A percentile compares a stretch with the other conserved stretches of the same genome.
Evolutionary conservation across 2,329 filamentous ascomycete species (phyloP).

Genomic region (Sporothrix variecibatus): DNA sequence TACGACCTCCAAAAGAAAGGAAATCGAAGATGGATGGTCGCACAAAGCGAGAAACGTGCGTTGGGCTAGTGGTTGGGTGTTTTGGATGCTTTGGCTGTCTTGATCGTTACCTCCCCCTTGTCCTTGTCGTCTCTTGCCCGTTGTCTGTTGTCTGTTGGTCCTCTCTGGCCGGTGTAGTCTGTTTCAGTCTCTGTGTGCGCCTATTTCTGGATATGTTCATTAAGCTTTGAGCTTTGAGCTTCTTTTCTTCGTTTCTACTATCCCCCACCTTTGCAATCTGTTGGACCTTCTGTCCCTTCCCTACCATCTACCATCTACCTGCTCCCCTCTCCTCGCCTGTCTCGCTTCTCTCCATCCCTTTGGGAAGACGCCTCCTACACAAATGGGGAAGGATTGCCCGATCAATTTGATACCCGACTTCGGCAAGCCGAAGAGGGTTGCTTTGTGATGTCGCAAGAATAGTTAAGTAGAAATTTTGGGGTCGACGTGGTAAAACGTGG

Average conservation of each 20-base stretch:
- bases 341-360: background rate
- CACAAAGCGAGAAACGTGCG: background rate
- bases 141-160: slow-evolving; percentile 3
- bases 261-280: background rate
- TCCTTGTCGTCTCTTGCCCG: background rate
- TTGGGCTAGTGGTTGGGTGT: background rate
- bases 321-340: background rate
- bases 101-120: background rate
- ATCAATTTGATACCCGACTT: background rate
- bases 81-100: background rate
- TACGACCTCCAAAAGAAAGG: background rate
- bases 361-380: background rate
- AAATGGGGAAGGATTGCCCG: background rate
- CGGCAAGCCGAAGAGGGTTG: background rate
- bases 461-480: background rate
- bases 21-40: background rate
- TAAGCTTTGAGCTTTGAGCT: background rate
- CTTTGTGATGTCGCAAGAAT: background rate
- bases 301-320: background rate
- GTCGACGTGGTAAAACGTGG: background rate
- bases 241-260: background rate
- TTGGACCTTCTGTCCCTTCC: background rate
- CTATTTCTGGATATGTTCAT: background rate
- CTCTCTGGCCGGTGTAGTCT: background rate
- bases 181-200: background rate